Evolutionary conservation across 108 stramenopile species (phyloP), one percentile per base, ranked within the genome.

Genomic region (Fragilaria crotonensis): DNA sequence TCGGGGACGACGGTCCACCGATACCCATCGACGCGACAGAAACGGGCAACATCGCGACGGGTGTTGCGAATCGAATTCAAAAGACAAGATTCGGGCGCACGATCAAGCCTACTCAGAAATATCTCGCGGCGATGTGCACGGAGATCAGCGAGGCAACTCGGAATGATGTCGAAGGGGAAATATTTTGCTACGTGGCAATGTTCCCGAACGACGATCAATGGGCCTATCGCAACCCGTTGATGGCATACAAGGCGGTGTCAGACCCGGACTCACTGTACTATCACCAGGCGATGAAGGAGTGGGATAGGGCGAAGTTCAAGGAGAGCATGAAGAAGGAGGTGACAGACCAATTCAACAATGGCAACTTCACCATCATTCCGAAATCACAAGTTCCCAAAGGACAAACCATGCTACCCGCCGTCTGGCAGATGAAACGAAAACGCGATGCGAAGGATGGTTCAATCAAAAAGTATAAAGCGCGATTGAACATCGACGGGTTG

Each of bases 401-500:
- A 28, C 19, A 29, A 5, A 64, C 30, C n/a, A 25, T 73, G 1
- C 41, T 80, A 33, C 71, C 67, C 31, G 71, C 68, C 19, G 68
- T 80, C n/a, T 80, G 79, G 79, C 14, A 62, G 26, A 72, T 80
- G 69, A 52, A 62, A 59, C 51, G 72, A 22, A 80, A 80, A 48
- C 55, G 74, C 17, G 45, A 54, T 22, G 66, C 78, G 36, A 57
- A 5, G 0, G 76, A 73, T 2, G 1, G 57, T 11, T 55, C 36
- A n/a, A 30, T 76, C 31, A 31, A 57, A 0, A 64, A 65, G 22
- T 59, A 54, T 50, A 75, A 70, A 28, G 68, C 73, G 3, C 33
- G 63, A 5, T 23, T 66, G 0, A 75, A 69, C 27, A 27, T 75
- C 1, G 48, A 75, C 49, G 73, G 75, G n/a, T 44, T 25, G 21